Conservation (phyloP, 1,139 yeast genomes). For the Blastobotrys petasosporus region DNA sequence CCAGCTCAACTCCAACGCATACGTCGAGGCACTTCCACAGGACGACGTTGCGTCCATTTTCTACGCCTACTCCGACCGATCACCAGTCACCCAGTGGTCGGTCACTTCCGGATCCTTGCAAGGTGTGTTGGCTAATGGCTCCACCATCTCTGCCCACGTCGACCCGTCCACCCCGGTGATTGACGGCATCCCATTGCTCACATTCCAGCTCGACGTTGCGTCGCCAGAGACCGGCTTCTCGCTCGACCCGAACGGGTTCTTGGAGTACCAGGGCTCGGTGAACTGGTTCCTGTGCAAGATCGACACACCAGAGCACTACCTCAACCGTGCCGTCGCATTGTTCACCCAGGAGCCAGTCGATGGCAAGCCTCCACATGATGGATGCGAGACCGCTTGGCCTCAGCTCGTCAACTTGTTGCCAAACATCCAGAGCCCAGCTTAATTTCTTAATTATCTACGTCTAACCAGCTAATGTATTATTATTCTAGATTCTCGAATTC, state of each 20-base stretch:
- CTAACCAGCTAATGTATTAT: not conserved
- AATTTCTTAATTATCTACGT: not conserved
- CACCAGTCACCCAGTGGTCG: not conserved
- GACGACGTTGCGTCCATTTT: not conserved
- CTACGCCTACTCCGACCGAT: conserved; percentile 3
- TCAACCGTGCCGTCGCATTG: not conserved
- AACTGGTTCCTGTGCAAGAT: conserved; percentile 5
- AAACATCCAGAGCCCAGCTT: not conserved
- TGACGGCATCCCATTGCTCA: conserved; percentile 4
- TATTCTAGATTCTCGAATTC: not conserved
- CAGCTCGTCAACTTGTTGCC: not conserved
- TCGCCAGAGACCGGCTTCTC: conserved; percentile 1
- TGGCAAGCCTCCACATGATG: conserved; percentile 4
- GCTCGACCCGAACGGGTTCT: conserved; percentile 4
- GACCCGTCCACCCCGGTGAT: not conserved
- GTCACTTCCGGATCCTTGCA: conserved; percentile 1
- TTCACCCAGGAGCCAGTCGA: not conserved
- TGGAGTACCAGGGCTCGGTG: conserved; percentile 1
- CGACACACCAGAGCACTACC: not conserved
- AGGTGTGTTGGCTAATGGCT: conserved; percentile 2
- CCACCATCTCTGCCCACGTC: not conserved
- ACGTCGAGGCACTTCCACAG: conserved; percentile 4
- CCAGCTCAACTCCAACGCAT: not conserved
- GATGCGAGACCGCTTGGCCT: conserved; percentile 5
- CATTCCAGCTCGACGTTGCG: not conserved